phyloP scores from a whole-genome alignment of 495 filamentous ascomycete genomes.

The Aspergillus coremiiformis region DNA sequence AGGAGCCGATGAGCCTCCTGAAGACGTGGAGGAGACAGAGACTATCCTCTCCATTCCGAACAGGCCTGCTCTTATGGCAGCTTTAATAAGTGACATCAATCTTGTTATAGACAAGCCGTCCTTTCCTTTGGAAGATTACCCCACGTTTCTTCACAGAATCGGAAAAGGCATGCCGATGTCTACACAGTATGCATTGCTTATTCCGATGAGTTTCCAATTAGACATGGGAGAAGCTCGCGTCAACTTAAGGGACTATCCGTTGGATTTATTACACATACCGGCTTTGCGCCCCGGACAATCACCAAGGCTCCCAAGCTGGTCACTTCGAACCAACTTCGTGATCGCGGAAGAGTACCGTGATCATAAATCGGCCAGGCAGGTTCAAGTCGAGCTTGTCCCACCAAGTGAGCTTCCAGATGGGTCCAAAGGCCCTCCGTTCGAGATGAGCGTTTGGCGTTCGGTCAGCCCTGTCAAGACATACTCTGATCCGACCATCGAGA shows the following conservation, averaged over 20 bases:
- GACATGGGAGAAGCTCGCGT: constrained; percentile 87
- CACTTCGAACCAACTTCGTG: constrained; percentile 85
- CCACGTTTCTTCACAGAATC: constrained; percentile 74
- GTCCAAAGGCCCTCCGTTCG: constrained; percentile 46
- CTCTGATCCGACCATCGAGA: constrained; percentile 82
- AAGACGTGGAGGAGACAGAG: constrained; percentile 75
- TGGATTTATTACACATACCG: constrained; percentile 88
- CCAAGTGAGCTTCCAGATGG: constrained; percentile 46
- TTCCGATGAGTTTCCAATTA: constrained; percentile 84
- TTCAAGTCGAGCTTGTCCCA: constrained; percentile 81
- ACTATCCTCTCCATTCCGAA: constrained; percentile 80
- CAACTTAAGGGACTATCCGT: constrained; percentile 82
- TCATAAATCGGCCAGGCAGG: constrained; percentile 65
- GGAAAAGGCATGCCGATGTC: constrained; percentile 93
- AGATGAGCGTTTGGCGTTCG: constrained; percentile 81
- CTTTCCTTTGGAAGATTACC: constrained; percentile 72
- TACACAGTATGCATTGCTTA: constrained; percentile 79
- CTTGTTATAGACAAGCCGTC: constrained; percentile 87
- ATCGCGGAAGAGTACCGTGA: constrained; percentile 90
- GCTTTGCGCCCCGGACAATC: constrained; percentile 73
- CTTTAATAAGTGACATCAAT: constrained; percentile 76
- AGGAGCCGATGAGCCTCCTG: constrained; percentile 72
- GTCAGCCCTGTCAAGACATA: constrained; percentile 95
- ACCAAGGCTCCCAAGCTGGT: constrained; percentile 70
- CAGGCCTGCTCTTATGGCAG: constrained; percentile 74